These are phyloP conservation scores for Fusarium sp. DNA, from an alignment of 2,329 filamentous ascomycete species.

Conservation along the genomic window DNA sequence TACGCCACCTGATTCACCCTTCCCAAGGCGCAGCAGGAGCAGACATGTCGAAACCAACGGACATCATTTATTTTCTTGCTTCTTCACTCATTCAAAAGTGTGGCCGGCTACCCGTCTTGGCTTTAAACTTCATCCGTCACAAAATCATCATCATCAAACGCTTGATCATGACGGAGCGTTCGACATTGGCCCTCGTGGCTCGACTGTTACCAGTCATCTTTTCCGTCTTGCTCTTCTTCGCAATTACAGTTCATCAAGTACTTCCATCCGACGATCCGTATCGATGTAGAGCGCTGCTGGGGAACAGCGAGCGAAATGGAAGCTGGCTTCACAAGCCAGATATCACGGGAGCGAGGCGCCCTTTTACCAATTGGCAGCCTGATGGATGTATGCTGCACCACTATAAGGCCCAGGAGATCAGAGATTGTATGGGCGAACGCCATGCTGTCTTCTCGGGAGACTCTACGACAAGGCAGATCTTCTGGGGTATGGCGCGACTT, in stretches of 20 bases:
- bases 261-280: constrained; percentile 56
- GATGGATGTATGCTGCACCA: constrained; percentile 68
- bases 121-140: neutral
- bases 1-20: constrained; percentile 7
- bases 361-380: constrained; percentile 67
- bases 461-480: constrained; percentile 68
- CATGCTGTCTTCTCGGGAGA: constrained; percentile 71
- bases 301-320: constrained; percentile 53
- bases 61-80: neutral
- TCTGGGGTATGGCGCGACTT: constrained; percentile 61
- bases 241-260: constrained; percentile 29
- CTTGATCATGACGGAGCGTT: constrained; percentile 24
- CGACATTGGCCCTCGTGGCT: constrained; percentile 17
- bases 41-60: neutral
- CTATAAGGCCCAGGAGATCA: constrained; percentile 64
- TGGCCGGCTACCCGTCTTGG: neutral
- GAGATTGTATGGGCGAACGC: constrained; percentile 62
- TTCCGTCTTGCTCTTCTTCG: constrained; percentile 28
- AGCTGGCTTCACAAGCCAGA: constrained; percentile 58
- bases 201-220: constrained; percentile 37
- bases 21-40: neutral
- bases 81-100: neutral
- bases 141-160: neutral
- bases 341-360: constrained; percentile 41
- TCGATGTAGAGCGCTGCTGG: constrained; percentile 61